Evolutionary conservation across 1,284 basidiomycete species (phyloP), one percentile per base, ranked within the genome.

Genomic region (Trametes sp.): DNA sequence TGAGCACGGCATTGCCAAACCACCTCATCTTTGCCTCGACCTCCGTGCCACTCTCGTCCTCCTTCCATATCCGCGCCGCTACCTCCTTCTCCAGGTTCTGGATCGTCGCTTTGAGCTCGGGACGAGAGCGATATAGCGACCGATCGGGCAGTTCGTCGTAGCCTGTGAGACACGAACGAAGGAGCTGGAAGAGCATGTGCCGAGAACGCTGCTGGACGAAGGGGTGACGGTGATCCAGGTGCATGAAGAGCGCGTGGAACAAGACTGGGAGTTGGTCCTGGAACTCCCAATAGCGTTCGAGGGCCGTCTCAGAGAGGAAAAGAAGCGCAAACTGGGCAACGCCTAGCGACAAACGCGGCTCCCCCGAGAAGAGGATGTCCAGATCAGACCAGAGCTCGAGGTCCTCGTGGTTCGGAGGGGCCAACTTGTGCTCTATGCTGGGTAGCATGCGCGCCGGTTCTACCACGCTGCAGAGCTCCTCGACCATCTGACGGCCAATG

Each of bases 291-390:
- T 88, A 84, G 21, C 91, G 86, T 65, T 94, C 90, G 21, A 96
- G 81, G 0, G 94, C 86, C 35, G 94, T 85, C 69, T 96, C 93
- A 1, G 91, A 89, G 26, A 97, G 83, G 72, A 96, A 95, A 7
- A 96, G 81, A 74, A 96, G 84, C 0, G 95, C 94, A 70, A 94
- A 92, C 72, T 97, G 95, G 1, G 94, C 94, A 0, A 92, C 87
- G 19, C 88, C 89, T 46, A 97, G 76, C 62, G 89, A 74, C 60
- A 89, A 76, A 23, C 87, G 80, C 9, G 90, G 90, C 61, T 90
- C 84, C 59, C 87, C 89, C 0, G 86, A 83, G 70, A 93, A 92
- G n/a, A 93, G 73, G 11, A 86, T 84, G 67, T 89, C 88, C 31
- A 93, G 82, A 71, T 90, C 83, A 52, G 90, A 85, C 89, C 90